Base-by-base conservation (phyloP, 306 rosid genomes). In the Ochetophila trinervis region DNA sequence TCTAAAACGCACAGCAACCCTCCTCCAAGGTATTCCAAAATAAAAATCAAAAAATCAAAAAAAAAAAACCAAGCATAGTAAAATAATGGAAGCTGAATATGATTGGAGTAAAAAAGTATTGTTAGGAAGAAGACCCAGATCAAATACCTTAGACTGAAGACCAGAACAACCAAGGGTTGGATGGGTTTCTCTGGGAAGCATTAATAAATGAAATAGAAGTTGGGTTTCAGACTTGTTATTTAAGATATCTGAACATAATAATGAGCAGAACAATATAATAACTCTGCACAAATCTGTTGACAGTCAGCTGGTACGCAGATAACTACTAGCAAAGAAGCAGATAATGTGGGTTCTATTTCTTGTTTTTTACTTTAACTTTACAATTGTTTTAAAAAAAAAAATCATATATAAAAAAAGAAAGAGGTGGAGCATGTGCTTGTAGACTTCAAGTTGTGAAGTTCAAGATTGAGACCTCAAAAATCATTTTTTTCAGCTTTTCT, bases 141-240 rank as follows among this genome's bases (percentile, higher is more conserved):
- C 65, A 78, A 69, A 68, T 83, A 85, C 88, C 90, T 76, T 80
- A 63, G 81, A 84, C 83, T 30, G 70, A 53, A 77, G 78, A 82
- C 65, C 69, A 53, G 72, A 70, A 55, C 69, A 59, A 59, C 60
- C 76, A 45, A 23, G 80, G 36, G 72, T 44, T 57, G 72, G 73
- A 66, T 57, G 53, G 69, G 57, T 56, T 19, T 53, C 36, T 17
- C 65, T 42, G 68, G 53, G 44, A 70, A 60, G 67, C 68, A 62
- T 50, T 62, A 66, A 36, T 51, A 63, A 74, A 63, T 50, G 82
- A 71, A 62, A 70, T 67, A 47, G 78, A 68, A 51, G 52, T 64
- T 20, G 57, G 70, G 67, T 24, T 53, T 53, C 60, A 82, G 72
- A 61, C 57, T 60, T 74, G 62, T 58, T 72, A 60, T 68, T 74